Conservation (phyloP, 345 rosid genomes). For the Eucalyptus sideroxylon region DNA sequence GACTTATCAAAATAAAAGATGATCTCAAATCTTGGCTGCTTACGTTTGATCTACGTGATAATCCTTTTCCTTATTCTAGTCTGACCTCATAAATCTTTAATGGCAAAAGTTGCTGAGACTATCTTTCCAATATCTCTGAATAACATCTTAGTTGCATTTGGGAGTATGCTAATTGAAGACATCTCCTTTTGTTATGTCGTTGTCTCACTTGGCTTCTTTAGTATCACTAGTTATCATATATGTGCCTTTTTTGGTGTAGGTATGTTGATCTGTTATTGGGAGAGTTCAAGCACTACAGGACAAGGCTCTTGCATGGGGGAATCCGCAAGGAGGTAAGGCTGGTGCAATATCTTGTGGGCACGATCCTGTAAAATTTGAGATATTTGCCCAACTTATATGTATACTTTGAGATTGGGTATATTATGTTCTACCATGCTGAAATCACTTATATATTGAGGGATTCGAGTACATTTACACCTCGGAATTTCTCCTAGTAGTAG, state of each 20-base stretch:
- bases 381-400: not conserved
- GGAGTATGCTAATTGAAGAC: not conserved
- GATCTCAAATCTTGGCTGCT: not conserved
- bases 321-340: slow-evolving; percentile 71
- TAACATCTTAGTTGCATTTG: not conserved
- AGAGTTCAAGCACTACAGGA: slow-evolving; percentile 89
- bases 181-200: not conserved
- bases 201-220: not conserved
- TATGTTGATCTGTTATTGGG: slow-evolving; percentile 94
- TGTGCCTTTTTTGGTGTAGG: slow-evolving; percentile 16
- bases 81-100: not conserved
- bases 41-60: not conserved
- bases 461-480: not conserved
- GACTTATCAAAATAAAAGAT: not conserved
- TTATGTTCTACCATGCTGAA: not conserved
- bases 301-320: slow-evolving; percentile 92
- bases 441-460: not conserved
- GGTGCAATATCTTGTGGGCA: not conserved
- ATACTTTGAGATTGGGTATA: not conserved
- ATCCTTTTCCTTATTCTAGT: not conserved
- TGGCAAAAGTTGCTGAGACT: not conserved
- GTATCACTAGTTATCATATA: not conserved
- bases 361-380: not conserved
- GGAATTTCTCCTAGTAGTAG: not conserved
- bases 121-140: not conserved